Evolutionary conservation across 768 basidiomycete species (phyloP).

Genomic region (Austroboletus eburneus): DNA sequence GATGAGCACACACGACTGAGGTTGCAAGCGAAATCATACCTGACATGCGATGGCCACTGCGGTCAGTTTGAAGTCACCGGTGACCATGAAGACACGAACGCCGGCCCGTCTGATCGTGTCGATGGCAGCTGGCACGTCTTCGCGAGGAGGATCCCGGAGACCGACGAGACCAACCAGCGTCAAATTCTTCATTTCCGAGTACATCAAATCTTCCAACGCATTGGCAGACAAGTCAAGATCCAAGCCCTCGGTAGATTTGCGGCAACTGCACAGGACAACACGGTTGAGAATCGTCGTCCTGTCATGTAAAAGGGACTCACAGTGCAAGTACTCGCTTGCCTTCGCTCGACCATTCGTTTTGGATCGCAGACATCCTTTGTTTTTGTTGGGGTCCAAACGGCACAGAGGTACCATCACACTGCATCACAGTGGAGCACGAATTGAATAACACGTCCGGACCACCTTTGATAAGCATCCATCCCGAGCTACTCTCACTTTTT

Average conservation of each 20-base stretch:
- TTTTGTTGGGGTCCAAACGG: constrained; percentile 27
- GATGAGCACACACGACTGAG: background rate
- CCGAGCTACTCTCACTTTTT: constrained; percentile 1
- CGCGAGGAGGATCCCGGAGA: constrained; percentile 57
- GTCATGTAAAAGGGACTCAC: constrained; percentile 10
- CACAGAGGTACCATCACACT: constrained; percentile 28
- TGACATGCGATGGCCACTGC: constrained; percentile 48
- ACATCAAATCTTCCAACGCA: constrained; percentile 38
- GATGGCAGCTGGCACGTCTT: constrained; percentile 45
- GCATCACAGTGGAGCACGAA: constrained; percentile 33
- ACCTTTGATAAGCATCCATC: constrained; percentile 49
- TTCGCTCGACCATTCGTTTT: constrained; percentile 42
- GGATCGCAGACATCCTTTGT: constrained; percentile 23
- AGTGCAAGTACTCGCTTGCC: constrained; percentile 55
- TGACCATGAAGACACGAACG: constrained; percentile 54
- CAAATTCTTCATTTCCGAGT: constrained; percentile 35
- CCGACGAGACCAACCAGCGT: constrained; percentile 49
- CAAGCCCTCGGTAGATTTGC: constrained; percentile 23
- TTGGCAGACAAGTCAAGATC: constrained; percentile 20
- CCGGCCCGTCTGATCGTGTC: constrained; percentile 46
- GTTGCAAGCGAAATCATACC: constrained; percentile 26
- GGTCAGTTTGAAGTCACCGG: constrained; percentile 52
- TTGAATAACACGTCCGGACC: constrained; percentile 52
- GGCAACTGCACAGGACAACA: constrained; percentile 20
- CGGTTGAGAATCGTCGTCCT: background rate